Percentiles rank a stretch among this genome's conserved stretches.
These are phyloP conservation scores for Vaccinium darrowii DNA, from an alignment of 148 eudicot genomes.

Conservation along the genomic window DNA sequence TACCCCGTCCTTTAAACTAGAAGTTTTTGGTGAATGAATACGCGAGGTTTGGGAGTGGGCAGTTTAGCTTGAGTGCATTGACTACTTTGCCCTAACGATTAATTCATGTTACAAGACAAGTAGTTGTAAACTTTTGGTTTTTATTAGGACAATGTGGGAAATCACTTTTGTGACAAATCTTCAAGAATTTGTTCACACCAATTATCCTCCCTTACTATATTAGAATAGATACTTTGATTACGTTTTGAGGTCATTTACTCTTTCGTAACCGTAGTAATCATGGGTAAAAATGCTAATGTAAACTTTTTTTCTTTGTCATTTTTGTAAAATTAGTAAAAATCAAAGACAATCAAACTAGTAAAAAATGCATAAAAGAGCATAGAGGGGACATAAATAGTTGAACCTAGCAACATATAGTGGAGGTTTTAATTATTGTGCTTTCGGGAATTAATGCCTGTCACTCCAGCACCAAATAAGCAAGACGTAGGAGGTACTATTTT, in stretches of 20 bases:
- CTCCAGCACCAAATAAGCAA: conserved; percentile 4
- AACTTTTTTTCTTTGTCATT: not conserved
- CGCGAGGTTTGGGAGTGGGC: too few relatives aligned
- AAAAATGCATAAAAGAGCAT: not conserved
- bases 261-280: not conserved
- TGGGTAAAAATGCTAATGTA: not conserved
- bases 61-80: too few relatives aligned
- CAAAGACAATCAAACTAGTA: too few relatives aligned
- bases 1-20: not conserved
- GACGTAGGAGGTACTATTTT: conserved; percentile 6
- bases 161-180: too few relatives aligned
- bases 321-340: not conserved
- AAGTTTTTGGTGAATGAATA: not conserved
- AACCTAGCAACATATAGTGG: not conserved
- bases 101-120: too few relatives aligned
- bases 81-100: too few relatives aligned
- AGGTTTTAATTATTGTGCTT: not conserved
- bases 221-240: not conserved
- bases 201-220: too few relatives aligned
- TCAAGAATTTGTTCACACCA: too few relatives aligned
- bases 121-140: too few relatives aligned
- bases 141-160: too few relatives aligned
- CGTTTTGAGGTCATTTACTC: not conserved
- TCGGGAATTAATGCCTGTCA: not conserved
- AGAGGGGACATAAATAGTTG: not conserved